phyloP scores from a whole-genome alignment of 1,139 yeast genomes.

The Geotrichum phurueaensis region DNA sequence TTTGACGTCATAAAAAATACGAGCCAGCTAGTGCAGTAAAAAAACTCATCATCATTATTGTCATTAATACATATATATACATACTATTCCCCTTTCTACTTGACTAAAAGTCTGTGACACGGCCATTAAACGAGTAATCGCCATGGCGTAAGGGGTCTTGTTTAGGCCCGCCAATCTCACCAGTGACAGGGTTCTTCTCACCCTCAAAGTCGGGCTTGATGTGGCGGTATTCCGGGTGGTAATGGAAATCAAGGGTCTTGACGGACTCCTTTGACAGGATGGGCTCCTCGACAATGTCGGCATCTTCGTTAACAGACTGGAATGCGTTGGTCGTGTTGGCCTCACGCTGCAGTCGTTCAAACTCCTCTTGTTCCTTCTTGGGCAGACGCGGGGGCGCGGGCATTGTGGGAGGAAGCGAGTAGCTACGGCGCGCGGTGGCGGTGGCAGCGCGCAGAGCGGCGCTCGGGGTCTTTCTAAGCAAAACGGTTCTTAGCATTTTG shows the following conservation, averaged over 20 bases:
- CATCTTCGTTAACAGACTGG: conserved; percentile 27
- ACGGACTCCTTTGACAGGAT: conserved; percentile 40
- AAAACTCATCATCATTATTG: not conserved
- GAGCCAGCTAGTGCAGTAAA: not conserved
- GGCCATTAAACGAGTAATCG: conserved; percentile 92
- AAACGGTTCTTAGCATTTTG: not conserved
- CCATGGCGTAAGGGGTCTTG: conserved; percentile 92
- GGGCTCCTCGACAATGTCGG: conserved; percentile 31
- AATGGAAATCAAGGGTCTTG: conserved; percentile 53
- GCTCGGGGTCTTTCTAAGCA: not conserved
- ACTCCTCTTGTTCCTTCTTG: conserved; percentile 85
- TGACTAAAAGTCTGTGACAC: conserved; percentile 80
- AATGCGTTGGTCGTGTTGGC: conserved; percentile 79
- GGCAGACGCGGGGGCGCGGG: conserved; percentile 86
- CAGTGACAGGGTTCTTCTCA: conserved; percentile 84
- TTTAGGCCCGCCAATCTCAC: conserved; percentile 97
- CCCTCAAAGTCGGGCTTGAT: conserved; percentile 96
- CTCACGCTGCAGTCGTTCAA: conserved; percentile 72
- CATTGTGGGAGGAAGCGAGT: not conserved
- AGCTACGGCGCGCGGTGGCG: not conserved
- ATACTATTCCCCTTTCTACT: not conserved
- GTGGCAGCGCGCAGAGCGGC: not conserved
- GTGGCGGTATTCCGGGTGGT: conserved; percentile 61
- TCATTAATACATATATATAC: not conserved
- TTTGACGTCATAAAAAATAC: not conserved